These are phyloP conservation scores for Sclerotinia glacialis DNA, from an alignment of 2,329 filamentous ascomycete genomes.

Conservation along the genomic window DNA sequence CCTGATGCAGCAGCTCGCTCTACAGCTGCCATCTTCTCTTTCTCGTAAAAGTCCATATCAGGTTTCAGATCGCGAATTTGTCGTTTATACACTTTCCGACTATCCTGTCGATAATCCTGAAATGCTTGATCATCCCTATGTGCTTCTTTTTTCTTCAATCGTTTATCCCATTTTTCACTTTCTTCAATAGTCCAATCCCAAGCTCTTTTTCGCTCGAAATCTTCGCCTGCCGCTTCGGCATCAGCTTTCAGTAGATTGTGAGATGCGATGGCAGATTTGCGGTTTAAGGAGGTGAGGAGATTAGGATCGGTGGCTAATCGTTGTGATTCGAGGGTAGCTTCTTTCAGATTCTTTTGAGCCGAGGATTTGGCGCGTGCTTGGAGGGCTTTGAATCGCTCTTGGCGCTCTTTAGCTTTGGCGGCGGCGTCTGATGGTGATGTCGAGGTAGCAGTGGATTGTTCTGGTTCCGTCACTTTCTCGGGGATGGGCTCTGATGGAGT, in stretches of 20 bases:
- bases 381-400: slow-evolving; percentile 82
- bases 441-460: slow-evolving; percentile 4
- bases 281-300: slow-evolving; percentile 73
- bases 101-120: slow-evolving; percentile 82
- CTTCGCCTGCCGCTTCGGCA: slow-evolving; percentile 77
- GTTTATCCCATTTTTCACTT: slow-evolving; percentile 88
- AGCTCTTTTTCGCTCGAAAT: slow-evolving; percentile 95
- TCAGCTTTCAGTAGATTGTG: slow-evolving; percentile 94
- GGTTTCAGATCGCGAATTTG: slow-evolving; percentile 76
- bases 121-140: slow-evolving; percentile 86
- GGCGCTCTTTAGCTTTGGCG: slow-evolving; percentile 59
- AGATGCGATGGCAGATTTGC: slow-evolving; percentile 81
- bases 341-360: slow-evolving; percentile 73
- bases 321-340: slow-evolving; percentile 79
- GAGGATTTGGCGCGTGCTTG: slow-evolving; percentile 76
- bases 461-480: background rate
- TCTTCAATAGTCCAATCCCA: slow-evolving; percentile 99
- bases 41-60: slow-evolving; percentile 80
- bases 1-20: slow-evolving; percentile 82
- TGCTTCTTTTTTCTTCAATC: slow-evolving; percentile 78
- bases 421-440: slow-evolving; percentile 38
- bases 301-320: slow-evolving; percentile 74
- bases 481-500: slow-evolving; percentile 19
- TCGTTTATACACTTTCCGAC: slow-evolving; percentile 89
- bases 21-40: slow-evolving; percentile 79